Conservation (phyloP, 257 asterid species). For the Primulina tabacum region DNA sequence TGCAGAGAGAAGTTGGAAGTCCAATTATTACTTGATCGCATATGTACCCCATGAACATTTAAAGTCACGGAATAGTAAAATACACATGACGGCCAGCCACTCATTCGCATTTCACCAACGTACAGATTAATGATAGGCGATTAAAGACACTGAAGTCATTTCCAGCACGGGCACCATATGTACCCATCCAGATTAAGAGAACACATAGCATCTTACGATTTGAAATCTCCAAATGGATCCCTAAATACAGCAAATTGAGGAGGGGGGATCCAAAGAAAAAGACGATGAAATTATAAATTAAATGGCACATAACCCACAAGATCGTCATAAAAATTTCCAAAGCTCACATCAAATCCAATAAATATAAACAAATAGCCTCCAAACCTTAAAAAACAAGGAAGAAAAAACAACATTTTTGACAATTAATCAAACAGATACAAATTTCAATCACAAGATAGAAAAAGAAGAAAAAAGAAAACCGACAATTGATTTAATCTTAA, state of each 20-base stretch:
- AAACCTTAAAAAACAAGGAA: background rate
- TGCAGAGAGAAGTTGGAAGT: background rate
- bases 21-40: background rate
- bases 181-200: background rate
- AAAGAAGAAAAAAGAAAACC: too few relatives aligned
- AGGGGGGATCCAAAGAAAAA: too few relatives aligned
- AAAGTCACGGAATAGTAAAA: conserved; percentile 27
- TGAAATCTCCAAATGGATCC: background rate
- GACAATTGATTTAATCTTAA: too few relatives aligned
- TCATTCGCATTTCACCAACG: too few relatives aligned
- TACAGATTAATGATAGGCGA: background rate
- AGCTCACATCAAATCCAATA: background rate
- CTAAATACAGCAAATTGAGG: background rate
- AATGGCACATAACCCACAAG: background rate
- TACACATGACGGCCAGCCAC: conserved; percentile 79
- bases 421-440: too few relatives aligned
- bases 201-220: background rate
- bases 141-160: background rate
- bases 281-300: background rate
- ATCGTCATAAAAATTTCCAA: background rate
- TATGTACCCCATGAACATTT: background rate
- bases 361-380: background rate
- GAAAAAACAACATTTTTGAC: background rate
- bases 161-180: too few relatives aligned
- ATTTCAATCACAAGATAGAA: too few relatives aligned